Percentiles rank a stretch among this genome's conserved stretches.
Evolutionary conservation across 2,329 filamentous ascomycete genomes (phyloP).

Genomic region (Myotisia sp.): DNA sequence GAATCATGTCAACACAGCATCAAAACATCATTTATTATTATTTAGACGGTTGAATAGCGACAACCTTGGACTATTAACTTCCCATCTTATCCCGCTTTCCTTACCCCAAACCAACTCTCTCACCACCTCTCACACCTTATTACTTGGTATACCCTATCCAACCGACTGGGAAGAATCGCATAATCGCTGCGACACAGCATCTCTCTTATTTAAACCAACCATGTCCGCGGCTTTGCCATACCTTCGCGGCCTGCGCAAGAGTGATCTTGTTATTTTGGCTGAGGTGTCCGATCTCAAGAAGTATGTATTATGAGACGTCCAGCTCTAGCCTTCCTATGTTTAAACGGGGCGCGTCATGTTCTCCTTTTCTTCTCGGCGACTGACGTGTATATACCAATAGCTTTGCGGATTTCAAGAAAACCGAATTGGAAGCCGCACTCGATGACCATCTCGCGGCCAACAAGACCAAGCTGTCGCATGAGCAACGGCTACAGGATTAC

Average conservation of each 20-base stretch:
- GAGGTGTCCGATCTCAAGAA: conserved; percentile 54
- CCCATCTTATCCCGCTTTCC: no score
- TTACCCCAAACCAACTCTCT: no score
- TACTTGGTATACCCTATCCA: no score
- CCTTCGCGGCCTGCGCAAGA: conserved; percentile 70
- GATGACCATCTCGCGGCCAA: conserved; percentile 61
- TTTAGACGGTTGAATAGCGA: no score
- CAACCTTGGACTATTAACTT: no score
- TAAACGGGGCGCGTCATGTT: conserved; percentile 3
- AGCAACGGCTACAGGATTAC: conserved; percentile 57
- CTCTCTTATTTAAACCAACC: conserved; percentile 25
- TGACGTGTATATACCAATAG: conserved; percentile 30
- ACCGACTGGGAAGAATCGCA: conserved; percentile 32
- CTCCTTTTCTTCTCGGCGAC: conserved; percentile 6
- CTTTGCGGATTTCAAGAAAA: conserved; percentile 58
- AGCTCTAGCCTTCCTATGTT: neutral
- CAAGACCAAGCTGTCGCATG: conserved; percentile 46
- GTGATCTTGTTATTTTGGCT: conserved; percentile 60
- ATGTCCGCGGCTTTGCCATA: conserved; percentile 57
- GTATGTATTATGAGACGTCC: conserved; percentile 39
- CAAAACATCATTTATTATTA: no score
- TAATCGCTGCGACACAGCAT: conserved; percentile 34
- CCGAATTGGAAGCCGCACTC: conserved; percentile 60
- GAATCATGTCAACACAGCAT: no score
- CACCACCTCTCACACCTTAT: no score